A percentile compares a stretch with the other conserved stretches of the same genome.
Conservation (phyloP, 176 grass and related monocot species). For the Secale cereale region DNA sequence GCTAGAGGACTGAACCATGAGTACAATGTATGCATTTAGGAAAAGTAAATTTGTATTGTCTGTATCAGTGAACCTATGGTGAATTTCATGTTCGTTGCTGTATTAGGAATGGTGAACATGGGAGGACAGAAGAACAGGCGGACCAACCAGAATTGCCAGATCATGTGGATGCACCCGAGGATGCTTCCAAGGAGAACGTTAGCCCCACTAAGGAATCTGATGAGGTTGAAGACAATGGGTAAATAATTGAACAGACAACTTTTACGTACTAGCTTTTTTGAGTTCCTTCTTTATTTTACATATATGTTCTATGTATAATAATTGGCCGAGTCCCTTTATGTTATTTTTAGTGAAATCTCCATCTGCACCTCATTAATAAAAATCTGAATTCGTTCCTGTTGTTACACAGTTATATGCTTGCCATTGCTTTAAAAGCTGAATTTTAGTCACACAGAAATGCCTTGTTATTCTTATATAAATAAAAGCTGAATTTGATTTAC, state of each 20-base stretch:
- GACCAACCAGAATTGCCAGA: constrained; percentile 18
- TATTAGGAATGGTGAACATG: constrained; percentile 31
- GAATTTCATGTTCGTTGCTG: neutral
- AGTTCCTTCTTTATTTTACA: neutral
- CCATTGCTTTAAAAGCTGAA: neutral
- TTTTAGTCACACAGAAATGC: too few relatives aligned
- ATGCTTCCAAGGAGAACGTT: constrained; percentile 32
- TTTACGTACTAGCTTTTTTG: neutral
- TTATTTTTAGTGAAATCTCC: neutral
- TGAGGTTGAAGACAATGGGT: constrained; percentile 53
- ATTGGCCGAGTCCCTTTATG: neutral
- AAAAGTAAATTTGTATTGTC: neutral
- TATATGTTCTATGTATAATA: neutral
- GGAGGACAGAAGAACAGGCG: neutral
- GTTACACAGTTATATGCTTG: neutral
- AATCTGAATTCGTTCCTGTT: neutral
- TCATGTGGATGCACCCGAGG: constrained; percentile 41
- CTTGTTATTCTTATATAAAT: neutral
- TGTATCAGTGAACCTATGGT: neutral
- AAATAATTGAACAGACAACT: neutral
- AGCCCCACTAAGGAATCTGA: constrained; percentile 49
- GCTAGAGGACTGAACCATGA: neutral
- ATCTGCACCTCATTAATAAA: neutral
- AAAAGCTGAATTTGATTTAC: neutral
- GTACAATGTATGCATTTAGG: neutral